Percentiles rank a stretch among this genome's conserved stretches.
These are phyloP conservation scores for Musa acuminata DNA, from an alignment of 176 grass and related monocot species.

Conservation along the genomic window DNA sequence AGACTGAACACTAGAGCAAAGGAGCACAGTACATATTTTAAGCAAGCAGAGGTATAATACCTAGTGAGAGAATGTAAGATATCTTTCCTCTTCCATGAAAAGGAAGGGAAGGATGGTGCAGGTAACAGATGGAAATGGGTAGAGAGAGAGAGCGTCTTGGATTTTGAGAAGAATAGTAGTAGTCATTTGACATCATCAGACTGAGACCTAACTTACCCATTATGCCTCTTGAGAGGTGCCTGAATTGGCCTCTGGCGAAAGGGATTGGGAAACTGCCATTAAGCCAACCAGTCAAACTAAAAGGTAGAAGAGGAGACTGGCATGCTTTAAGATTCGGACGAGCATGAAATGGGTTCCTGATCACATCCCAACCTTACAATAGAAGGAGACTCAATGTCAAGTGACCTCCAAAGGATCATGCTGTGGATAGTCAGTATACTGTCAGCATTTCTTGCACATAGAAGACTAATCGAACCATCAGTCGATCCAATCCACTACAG, in stretches of 20 bases:
- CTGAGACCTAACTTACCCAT: conserved; percentile 19
- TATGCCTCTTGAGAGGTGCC: not conserved
- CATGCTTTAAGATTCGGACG: no score
- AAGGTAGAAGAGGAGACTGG: not conserved
- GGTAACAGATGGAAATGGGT: not conserved
- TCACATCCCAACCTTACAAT: no score
- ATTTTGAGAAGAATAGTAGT: conserved; percentile 14
- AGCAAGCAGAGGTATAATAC: conserved; percentile 20
- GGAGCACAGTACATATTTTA: not conserved
- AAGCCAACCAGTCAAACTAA: not conserved
- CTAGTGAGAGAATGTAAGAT: conserved; percentile 12
- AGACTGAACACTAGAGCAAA: not conserved
- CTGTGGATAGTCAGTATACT: no score
- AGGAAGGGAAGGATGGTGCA: not conserved
- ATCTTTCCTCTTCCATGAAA: conserved; percentile 10
- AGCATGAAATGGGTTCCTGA: no score
- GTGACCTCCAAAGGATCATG: no score
- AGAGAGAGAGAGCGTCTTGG: not conserved
- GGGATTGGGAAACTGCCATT: not conserved
- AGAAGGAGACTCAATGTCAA: no score
- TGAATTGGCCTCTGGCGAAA: not conserved
- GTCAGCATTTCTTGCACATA: no score
- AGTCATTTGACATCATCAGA: conserved; percentile 23
- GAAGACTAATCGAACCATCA: no score
- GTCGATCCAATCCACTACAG: no score